Percentiles rank a stretch among this genome's conserved stretches.
phyloP scores from a whole-genome alignment of 805 yeast species.

The Monosporozyma solicola region DNA sequence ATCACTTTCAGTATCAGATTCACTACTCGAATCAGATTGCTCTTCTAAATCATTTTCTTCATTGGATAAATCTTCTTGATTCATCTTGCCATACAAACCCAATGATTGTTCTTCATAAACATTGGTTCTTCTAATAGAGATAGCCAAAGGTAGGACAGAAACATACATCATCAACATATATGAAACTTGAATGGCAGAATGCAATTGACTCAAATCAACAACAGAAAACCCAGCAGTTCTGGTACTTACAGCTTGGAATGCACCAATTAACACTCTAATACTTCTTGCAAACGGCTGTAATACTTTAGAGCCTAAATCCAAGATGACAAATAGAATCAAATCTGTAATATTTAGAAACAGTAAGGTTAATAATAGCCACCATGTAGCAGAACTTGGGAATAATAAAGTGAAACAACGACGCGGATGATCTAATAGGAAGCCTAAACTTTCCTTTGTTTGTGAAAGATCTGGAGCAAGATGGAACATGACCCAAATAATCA shows the following conservation, averaged over 20 bases:
- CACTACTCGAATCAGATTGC: slow-evolving; percentile 9
- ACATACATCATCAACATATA: slow-evolving; percentile 97
- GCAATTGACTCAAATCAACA: slow-evolving; percentile 57
- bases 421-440: slow-evolving; percentile 88
- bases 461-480: slow-evolving; percentile 60
- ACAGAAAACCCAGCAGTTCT: slow-evolving; percentile 90
- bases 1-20: slow-evolving; percentile 8
- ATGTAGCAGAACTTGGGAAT: slow-evolving; percentile 88
- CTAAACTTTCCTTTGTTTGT: slow-evolving; percentile 60
- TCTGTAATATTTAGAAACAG: slow-evolving; percentile 68
- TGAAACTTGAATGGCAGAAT: slow-evolving; percentile 88
- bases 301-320: slow-evolving; percentile 54
- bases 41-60: slow-evolving; percentile 12
- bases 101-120: slow-evolving; percentile 96
- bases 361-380: slow-evolving; percentile 82
- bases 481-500: slow-evolving; percentile 71
- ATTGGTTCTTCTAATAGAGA: slow-evolving; percentile 91
- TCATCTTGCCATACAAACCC: slow-evolving; percentile 60
- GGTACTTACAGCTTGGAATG: slow-evolving; percentile 85
- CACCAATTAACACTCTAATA: slow-evolving; percentile 66
- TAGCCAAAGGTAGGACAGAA: slow-evolving; percentile 92
- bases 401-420: slow-evolving; percentile 90
- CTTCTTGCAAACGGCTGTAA: slow-evolving; percentile 54
- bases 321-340: slow-evolving; percentile 65
- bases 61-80: slow-evolving; percentile 21